These are phyloP conservation scores for Pneumocystis canis DNA, from an alignment of 1,139 yeast genomes.

Conservation along the genomic window DNA sequence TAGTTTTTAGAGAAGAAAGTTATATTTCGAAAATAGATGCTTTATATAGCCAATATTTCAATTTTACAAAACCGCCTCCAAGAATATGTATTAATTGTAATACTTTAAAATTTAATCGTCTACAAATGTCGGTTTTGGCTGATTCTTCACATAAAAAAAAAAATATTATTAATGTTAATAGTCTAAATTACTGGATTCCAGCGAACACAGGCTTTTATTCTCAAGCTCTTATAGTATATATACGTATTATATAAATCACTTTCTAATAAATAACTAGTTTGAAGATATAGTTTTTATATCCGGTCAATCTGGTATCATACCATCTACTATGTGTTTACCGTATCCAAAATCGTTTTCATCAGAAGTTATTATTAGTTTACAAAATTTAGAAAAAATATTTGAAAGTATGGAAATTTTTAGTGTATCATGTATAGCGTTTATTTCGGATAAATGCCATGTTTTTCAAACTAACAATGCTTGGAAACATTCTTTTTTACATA, in stretches of 20 bases:
- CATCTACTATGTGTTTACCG: slow-evolving; percentile 42
- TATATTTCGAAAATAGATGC: background rate
- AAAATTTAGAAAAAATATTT: slow-evolving; percentile 57
- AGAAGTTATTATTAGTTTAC: slow-evolving; percentile 46
- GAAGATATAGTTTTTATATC: slow-evolving; percentile 48
- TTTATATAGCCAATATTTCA: slow-evolving; percentile 30
- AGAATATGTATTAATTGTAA: slow-evolving; percentile 64
- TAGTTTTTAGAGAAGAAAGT: background rate
- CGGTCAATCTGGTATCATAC: slow-evolving; percentile 82
- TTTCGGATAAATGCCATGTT: slow-evolving; percentile 10
- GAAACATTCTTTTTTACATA: slow-evolving; percentile 20
- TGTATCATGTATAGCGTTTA: background rate
- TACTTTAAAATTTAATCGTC: slow-evolving; percentile 27
- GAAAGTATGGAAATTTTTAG: slow-evolving; percentile 33
- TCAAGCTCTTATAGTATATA: slow-evolving; percentile 41
- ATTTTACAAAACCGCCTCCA: slow-evolving; percentile 62
- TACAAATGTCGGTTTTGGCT: slow-evolving; percentile 25
- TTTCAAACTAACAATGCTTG: slow-evolving; percentile 15
- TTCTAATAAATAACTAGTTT: slow-evolving; percentile 18
- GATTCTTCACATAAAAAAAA: slow-evolving; percentile 21
- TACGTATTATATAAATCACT: background rate
- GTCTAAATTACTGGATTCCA: slow-evolving; percentile 95
- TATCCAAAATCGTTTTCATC: slow-evolving; percentile 5
- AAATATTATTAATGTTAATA: slow-evolving; percentile 73
- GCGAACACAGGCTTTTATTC: slow-evolving; percentile 96